phyloP scores from a whole-genome alignment of 305 asterid species.

The Plantago coronopus region DNA sequence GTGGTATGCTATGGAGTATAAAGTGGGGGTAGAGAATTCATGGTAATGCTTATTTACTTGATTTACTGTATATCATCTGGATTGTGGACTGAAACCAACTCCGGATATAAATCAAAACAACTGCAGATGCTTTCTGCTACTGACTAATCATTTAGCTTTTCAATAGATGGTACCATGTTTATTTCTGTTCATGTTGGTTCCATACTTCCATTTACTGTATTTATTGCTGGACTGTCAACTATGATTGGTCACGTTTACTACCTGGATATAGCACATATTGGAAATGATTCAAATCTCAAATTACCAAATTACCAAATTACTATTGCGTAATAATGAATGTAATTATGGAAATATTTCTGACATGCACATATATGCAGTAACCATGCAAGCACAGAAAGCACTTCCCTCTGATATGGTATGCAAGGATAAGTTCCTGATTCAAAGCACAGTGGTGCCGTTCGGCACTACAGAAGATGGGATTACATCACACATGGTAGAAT shows the following conservation, averaged over 20 bases:
- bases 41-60: neutral
- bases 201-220: neutral
- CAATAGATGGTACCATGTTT: neutral
- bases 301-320: neutral
- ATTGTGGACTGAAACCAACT: too few relatives aligned
- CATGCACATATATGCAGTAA: conserved; percentile 44
- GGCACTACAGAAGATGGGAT: conserved; percentile 73
- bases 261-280: neutral
- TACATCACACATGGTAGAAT: conserved; percentile 63
- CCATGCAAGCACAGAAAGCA: conserved; percentile 81
- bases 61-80: neutral
- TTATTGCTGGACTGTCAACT: neutral
- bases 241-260: neutral
- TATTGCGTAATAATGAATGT: too few relatives aligned
- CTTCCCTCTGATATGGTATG: conserved; percentile 62
- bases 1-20: too few relatives aligned
- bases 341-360: conserved; percentile 20
- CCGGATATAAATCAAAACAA: too few relatives aligned
- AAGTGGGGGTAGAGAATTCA: too few relatives aligned
- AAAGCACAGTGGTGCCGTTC: conserved; percentile 66
- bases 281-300: neutral
- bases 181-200: neutral
- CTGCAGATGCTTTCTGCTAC: too few relatives aligned
- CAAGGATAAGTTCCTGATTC: conserved; percentile 86
- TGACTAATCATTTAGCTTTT: conserved; percentile 1